These are phyloP conservation scores for Colletotrichum euphorbiae DNA, from an alignment of 2,329 filamentous ascomycete genomes.

Conservation along the genomic window DNA sequence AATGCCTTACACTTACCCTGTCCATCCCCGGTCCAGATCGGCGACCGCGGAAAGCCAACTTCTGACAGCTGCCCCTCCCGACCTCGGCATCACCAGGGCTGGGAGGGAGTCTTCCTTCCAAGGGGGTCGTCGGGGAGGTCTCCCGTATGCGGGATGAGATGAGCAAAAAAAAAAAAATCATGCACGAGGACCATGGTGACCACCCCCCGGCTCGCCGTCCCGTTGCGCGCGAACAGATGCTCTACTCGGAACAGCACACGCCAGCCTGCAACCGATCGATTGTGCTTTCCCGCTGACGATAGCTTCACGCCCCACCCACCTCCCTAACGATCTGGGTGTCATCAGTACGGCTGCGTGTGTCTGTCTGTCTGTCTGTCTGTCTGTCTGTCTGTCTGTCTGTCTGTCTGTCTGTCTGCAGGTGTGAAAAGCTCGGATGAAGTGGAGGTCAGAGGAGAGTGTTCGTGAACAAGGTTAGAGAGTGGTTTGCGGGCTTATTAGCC, in stretches of 20 bases:
- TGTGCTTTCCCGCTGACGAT: neutral
- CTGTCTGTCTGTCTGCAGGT: neutral
- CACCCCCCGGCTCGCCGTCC: neutral
- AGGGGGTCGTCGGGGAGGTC: neutral
- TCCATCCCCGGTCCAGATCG: neutral
- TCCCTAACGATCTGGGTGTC: neutral
- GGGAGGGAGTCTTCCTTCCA: neutral
- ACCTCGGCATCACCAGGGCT: neutral
- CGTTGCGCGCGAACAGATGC: neutral
- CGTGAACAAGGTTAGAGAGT: neutral
- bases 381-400: neutral
- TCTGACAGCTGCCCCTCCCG: constrained; percentile 11
- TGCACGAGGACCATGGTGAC: no score
- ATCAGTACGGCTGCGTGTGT: neutral
- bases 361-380: neutral
- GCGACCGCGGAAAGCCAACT: neutral
- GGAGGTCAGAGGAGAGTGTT: neutral
- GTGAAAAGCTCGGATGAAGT: constrained; percentile 1
- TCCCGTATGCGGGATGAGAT: constrained; percentile 17
- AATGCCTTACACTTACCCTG: no score
- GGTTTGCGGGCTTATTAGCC: neutral
- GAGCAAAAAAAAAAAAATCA: neutral
- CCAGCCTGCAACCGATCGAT: constrained; percentile 5
- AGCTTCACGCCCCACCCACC: neutral
- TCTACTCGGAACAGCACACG: neutral